phyloP scores from a whole-genome alignment of 2,329 filamentous ascomycete genomes.

The Fusarium tricinctum region DNA sequence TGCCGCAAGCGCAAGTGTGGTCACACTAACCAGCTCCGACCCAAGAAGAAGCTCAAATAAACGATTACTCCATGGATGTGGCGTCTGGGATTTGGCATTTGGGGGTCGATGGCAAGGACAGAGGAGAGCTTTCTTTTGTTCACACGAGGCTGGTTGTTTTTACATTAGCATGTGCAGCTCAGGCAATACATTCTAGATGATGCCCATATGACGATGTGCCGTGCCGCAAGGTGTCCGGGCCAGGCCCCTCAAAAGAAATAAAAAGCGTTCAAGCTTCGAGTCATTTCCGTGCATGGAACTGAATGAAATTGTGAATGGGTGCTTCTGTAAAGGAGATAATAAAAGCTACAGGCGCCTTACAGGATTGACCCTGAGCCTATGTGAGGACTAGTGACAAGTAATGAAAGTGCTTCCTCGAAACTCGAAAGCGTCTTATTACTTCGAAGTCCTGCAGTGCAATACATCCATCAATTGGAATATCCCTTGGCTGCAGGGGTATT shows the following conservation, averaged over 20 bases:
- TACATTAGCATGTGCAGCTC: conserved; percentile 58
- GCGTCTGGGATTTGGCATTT: conserved; percentile 63
- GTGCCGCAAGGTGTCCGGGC: conserved; percentile 41
- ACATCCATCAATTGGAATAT: background rate
- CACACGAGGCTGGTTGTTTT: conserved; percentile 57
- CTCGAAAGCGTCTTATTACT: background rate
- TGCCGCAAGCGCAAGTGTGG: conserved; percentile 99
- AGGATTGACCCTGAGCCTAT: background rate
- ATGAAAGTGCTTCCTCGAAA: background rate
- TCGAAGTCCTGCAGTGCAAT: background rate
- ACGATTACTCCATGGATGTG: conserved; percentile 59
- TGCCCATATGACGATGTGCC: conserved; percentile 50
- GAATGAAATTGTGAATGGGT: background rate
- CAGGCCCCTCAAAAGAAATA: conserved; percentile 42
- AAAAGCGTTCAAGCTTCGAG: conserved; percentile 44
- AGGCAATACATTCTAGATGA: conserved; percentile 57
- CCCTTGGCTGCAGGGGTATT: conserved; percentile 17
- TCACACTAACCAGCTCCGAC: conserved; percentile 99
- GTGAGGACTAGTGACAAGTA: background rate
- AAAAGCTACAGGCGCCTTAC: background rate
- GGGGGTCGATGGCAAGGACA: conserved; percentile 55
- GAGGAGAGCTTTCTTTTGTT: conserved; percentile 54
- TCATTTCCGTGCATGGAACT: background rate
- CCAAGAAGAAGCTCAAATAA: conserved; percentile 99
- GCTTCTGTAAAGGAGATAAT: background rate